Percentiles rank a stretch among this genome's conserved stretches.
These are phyloP conservation scores for Choiromyces venosus DNA, from an alignment of 495 filamentous ascomycete genomes.

Conservation along the genomic window DNA sequence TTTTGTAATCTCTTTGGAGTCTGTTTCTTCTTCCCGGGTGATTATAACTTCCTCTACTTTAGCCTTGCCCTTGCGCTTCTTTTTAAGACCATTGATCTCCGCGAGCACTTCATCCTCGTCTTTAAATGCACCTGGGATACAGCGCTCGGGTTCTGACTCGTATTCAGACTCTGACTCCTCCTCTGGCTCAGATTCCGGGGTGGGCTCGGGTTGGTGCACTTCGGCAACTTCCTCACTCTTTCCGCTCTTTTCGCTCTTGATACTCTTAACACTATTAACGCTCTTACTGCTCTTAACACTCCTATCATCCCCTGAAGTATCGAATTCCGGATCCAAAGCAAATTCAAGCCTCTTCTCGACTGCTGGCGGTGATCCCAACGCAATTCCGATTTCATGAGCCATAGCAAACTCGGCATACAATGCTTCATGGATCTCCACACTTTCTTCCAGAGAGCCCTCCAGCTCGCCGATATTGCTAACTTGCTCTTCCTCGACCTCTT, in stretches of 20 bases:
- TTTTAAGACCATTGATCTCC: background rate
- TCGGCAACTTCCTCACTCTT: background rate
- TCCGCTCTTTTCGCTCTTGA: background rate
- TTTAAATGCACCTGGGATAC: background rate
- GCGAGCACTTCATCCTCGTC: conserved; percentile 9
- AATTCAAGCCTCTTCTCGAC: conserved; percentile 1
- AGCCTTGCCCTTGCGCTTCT: background rate
- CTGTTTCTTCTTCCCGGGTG: conserved; percentile 2
- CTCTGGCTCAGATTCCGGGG: background rate
- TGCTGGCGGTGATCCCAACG: background rate
- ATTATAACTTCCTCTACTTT: background rate
- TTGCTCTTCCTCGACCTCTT: background rate
- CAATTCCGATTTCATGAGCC: background rate
- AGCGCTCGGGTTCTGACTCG: background rate
- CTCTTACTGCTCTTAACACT: background rate
- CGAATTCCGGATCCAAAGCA: background rate
- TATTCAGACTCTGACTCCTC: background rate
- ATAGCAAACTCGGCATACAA: background rate
- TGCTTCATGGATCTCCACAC: background rate
- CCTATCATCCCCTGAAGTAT: background rate
- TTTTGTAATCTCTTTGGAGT: background rate
- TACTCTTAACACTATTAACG: background rate
- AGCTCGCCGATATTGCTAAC: background rate
- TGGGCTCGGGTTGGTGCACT: background rate
- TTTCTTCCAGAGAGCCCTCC: background rate